These are phyloP conservation scores for Cercospora janseana DNA, from an alignment of 2,329 filamentous ascomycete genomes.

Conservation along the genomic window DNA sequence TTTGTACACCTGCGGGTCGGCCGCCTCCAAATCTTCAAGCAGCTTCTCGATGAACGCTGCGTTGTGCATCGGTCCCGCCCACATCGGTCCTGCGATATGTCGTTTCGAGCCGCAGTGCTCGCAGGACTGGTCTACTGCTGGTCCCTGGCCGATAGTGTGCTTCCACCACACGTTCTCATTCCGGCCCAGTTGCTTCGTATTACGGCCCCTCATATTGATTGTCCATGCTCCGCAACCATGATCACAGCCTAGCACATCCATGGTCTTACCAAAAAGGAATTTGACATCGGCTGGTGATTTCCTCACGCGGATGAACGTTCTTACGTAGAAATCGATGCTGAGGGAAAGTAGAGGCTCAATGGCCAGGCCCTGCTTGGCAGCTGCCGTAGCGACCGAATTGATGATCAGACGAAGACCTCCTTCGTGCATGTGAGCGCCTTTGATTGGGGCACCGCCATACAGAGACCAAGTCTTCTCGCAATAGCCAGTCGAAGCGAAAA, in stretches of 20 bases:
- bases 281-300: constrained; percentile 85
- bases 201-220: constrained; percentile 73
- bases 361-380: constrained; percentile 78
- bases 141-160: constrained; percentile 70
- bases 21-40: constrained; percentile 66
- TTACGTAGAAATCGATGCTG: constrained; percentile 92
- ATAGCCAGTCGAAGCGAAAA: constrained; percentile 93
- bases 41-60: constrained; percentile 77
- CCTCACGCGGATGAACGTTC: constrained; percentile 80
- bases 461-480: constrained; percentile 89
- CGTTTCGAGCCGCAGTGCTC: constrained; percentile 82
- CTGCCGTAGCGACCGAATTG: constrained; percentile 74
- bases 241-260: constrained; percentile 91
- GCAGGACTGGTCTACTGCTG: constrained; percentile 65
- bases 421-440: constrained; percentile 84
- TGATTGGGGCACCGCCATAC: constrained; percentile 87
- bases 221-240: constrained; percentile 88
- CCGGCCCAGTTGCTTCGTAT: constrained; percentile 65
- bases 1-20: constrained; percentile 68
- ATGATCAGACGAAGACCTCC: constrained; percentile 83
- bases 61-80: constrained; percentile 83
- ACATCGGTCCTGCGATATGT: constrained; percentile 93
- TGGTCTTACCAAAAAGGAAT: constrained; percentile 83
- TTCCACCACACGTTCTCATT: constrained; percentile 71
- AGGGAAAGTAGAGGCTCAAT: constrained; percentile 90